These are phyloP conservation scores for Sanghuangporus sanghuang DNA, from an alignment of 1,284 basidiomycete species.

Conservation along the genomic window DNA sequence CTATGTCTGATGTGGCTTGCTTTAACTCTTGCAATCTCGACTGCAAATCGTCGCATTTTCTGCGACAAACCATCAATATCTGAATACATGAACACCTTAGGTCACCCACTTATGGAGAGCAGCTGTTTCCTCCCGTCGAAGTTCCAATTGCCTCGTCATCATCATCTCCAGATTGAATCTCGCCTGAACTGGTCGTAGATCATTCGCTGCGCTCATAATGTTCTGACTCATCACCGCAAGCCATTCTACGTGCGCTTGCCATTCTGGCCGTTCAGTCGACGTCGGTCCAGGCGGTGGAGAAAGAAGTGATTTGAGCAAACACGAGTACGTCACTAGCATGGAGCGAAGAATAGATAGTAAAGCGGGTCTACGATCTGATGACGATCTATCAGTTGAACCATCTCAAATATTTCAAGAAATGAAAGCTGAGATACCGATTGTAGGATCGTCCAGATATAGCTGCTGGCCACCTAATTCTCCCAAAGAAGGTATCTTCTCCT, in stretches of 20 bases:
- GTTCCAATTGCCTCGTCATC: constrained; percentile 69
- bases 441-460: constrained; percentile 65
- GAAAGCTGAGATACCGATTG: constrained; percentile 41
- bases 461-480: constrained; percentile 67
- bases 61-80: constrained; percentile 25
- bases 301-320: constrained; percentile 55
- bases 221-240: constrained; percentile 71
- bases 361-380: constrained; percentile 65
- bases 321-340: constrained; percentile 65
- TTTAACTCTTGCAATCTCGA: constrained; percentile 47
- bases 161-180: constrained; percentile 67
- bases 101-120: constrained; percentile 53
- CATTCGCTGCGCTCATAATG: constrained; percentile 77
- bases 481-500: constrained; percentile 69
- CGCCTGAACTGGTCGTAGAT: constrained; percentile 78
- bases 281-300: constrained; percentile 51
- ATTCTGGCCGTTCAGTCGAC: constrained; percentile 52
- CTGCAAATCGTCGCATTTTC: constrained; percentile 68
- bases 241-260: constrained; percentile 71
- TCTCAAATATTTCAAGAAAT: constrained; percentile 13
- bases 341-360: constrained; percentile 61
- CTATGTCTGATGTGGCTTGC: constrained; percentile 5
- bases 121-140: constrained; percentile 62
- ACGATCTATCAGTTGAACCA: background rate
- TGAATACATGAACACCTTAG: background rate